These are phyloP conservation scores for Cicer judaicum DNA, from an alignment of 306 rosid species.

Conservation along the genomic window DNA sequence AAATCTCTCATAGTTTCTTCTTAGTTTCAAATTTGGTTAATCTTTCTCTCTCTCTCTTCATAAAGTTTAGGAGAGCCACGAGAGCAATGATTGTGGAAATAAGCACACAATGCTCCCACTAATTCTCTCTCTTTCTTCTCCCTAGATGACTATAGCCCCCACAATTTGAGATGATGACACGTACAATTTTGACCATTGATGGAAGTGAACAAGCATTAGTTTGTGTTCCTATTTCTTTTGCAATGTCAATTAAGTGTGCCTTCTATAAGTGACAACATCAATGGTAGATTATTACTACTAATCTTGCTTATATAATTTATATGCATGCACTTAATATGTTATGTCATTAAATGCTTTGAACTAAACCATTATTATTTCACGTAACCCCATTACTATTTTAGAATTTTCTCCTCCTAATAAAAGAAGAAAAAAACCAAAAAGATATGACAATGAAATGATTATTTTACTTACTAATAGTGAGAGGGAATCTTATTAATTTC, in stretches of 20 bases:
- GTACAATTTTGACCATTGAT: slow-evolving; percentile 45
- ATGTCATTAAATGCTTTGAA: slow-evolving; percentile 7
- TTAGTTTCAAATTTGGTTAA: slow-evolving; percentile 42
- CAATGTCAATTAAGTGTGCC: slow-evolving; percentile 22
- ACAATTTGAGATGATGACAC: slow-evolving; percentile 15
- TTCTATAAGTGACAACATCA: slow-evolving; percentile 35
- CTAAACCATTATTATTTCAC: slow-evolving; percentile 17
- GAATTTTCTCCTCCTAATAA: background rate
- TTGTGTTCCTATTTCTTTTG: slow-evolving; percentile 32
- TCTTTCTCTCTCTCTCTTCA: slow-evolving; percentile 43
- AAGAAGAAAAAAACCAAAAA: background rate
- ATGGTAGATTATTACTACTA: background rate
- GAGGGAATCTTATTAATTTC: background rate
- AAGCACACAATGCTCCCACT: slow-evolving; percentile 66
- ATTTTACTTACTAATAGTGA: background rate
- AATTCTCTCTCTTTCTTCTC: slow-evolving; percentile 35
- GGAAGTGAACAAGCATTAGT: slow-evolving; percentile 20
- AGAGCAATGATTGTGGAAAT: slow-evolving; percentile 83
- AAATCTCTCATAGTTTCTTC: slow-evolving; percentile 48
- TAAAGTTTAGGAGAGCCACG: slow-evolving; percentile 79
- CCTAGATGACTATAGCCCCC: background rate
- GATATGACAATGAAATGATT: background rate
- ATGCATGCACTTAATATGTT: slow-evolving; percentile 21
- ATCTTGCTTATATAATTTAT: slow-evolving; percentile 31
- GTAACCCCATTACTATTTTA: background rate